Conservation (phyloP, 169 alveolate species). For the Besnoitia besnoiti region DNA sequence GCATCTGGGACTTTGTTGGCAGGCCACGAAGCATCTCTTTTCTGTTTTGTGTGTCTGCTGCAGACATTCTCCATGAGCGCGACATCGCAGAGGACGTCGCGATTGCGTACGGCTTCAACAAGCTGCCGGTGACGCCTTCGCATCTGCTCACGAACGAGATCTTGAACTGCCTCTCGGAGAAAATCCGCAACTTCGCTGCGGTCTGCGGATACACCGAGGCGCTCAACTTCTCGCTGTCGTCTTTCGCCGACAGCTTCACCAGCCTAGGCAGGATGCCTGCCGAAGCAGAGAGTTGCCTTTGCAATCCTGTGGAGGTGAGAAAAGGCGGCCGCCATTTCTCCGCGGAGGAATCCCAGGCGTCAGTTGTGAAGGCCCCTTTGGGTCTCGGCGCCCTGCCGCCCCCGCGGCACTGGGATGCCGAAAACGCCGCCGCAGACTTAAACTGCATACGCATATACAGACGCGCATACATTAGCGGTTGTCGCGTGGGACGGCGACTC, state of each 20-base stretch:
- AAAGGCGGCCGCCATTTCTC: neutral
- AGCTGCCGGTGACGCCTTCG: constrained; percentile 64
- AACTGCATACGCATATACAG: no score
- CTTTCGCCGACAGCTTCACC: constrained; percentile 7
- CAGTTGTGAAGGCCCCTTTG: no score
- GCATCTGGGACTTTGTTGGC: neutral
- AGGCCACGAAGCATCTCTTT: neutral
- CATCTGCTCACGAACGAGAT: neutral
- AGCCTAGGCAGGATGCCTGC: neutral
- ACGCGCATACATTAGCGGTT: no score
- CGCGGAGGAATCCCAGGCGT: neutral
- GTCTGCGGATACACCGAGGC: constrained; percentile 45
- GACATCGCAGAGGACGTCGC: constrained; percentile 94
- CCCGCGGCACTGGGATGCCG: no score
- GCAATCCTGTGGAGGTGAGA: neutral
- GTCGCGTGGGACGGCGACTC: no score
- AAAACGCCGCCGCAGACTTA: no score
- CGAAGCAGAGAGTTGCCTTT: neutral
- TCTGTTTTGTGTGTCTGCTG: constrained; percentile 70
- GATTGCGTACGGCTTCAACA: constrained; percentile 90
- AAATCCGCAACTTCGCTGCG: neutral
- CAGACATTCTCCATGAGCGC: constrained; percentile 89
- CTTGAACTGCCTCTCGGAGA: neutral
- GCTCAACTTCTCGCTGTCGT: constrained; percentile 40
- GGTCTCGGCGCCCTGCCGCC: no score